Base-by-base conservation (phyloP, 2,329 filamentous ascomycete genomes). In the Diaporthe citrichinensis region DNA sequence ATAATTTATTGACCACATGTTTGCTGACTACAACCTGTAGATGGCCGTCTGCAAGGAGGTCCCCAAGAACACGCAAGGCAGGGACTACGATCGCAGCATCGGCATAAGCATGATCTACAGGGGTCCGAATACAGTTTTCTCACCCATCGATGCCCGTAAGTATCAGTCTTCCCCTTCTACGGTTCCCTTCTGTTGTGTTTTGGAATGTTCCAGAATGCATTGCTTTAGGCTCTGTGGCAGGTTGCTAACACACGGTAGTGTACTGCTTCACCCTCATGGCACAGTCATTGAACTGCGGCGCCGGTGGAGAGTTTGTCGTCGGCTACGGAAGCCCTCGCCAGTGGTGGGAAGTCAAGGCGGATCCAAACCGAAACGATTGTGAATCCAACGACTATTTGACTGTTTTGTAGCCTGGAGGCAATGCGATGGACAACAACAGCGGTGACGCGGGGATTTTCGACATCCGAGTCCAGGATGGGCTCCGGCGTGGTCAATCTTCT, bases 311-410 rank as follows among this genome's bases (percentile, higher is more conserved):
- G n/a, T 68, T 53, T 4, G 2, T 39, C 8, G 23, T 53, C 23
- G 7, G 14, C 8, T 20, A 28, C 15, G 46, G n/a, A 6, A 4
- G 2, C 14, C 9, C 46, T 8, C 46, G 3, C 23, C 8, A 53
- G 10, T 53, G 49, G 34, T 68, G n/a, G 12, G 65, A 68, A n/a
- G 46, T n/a, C 46, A 53, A 39, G 23, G 65, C 46, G 31, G 65
- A 68, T 14, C 65, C 65, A 53, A 68, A 53, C n/a, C 23, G 46
- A 23, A 10, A 28, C 15, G 9, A 25, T 46, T 53, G 65, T n/a
- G 7, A 31, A 28, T 39, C n/a, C 20, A 68, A 68, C 31, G n/a
- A 23, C 9, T 68, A 68, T n/a, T 9, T 0, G 3, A 25, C 15
- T 9, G n/a, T 36, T 4, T 7, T 68, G 34, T 53, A 68, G 49